phyloP scores from a whole-genome alignment of 2,329 filamentous ascomycete genomes.

The Blumeria graminis region DNA sequence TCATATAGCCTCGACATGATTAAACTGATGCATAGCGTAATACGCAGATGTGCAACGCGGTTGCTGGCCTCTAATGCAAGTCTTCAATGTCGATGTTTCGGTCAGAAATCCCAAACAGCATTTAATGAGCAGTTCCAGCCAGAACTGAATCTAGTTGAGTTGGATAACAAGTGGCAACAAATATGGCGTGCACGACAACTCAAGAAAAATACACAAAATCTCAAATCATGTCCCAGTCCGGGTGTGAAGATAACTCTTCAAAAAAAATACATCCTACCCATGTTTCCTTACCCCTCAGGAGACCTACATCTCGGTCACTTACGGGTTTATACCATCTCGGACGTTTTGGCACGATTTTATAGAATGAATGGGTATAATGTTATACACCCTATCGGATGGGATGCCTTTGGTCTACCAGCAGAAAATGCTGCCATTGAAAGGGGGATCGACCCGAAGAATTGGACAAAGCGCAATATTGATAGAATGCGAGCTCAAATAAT shows the following conservation, averaged over 20 bases:
- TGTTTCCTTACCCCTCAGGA: conserved; percentile 87
- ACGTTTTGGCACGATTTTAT: conserved; percentile 57
- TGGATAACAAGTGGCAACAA: conserved; percentile 12
- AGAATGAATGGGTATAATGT: conserved; percentile 52
- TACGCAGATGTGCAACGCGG: too few species aligned
- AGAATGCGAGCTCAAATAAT: conserved; percentile 67
- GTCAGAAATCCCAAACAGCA: too few species aligned
- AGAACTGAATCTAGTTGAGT: conserved; percentile 7
- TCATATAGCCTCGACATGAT: too few species aligned
- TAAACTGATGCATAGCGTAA: too few species aligned
- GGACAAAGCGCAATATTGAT: conserved; percentile 60
- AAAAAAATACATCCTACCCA: conserved; percentile 52
- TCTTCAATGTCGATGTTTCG: too few species aligned
- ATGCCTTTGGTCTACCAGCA: conserved; percentile 73
- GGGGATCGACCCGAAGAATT: conserved; percentile 50
- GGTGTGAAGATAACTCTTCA: background rate
- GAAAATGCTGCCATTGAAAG: conserved; percentile 79
- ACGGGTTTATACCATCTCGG: conserved; percentile 74
- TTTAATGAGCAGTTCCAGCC: too few species aligned
- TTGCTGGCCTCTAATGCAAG: too few species aligned
- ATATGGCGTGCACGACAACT: conserved; percentile 5
- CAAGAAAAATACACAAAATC: background rate
- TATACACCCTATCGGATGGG: conserved; percentile 82
- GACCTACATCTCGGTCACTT: conserved; percentile 69
- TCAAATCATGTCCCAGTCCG: background rate